Conservation (phyloP, 2,329 filamentous ascomycete species). For the Botrytis elliptica region DNA sequence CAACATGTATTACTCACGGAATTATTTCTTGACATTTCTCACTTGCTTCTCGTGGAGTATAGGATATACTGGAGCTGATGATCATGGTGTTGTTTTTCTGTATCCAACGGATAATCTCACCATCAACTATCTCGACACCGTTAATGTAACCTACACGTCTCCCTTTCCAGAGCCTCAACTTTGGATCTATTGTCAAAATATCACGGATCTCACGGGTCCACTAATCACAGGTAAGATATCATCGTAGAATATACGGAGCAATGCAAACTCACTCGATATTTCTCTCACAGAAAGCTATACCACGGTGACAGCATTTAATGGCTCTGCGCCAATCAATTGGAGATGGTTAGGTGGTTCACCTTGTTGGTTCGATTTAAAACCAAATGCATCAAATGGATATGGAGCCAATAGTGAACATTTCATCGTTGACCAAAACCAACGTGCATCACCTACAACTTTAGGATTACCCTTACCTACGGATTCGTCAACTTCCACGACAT, state of each 20-base stretch:
- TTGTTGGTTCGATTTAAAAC: conserved; percentile 31
- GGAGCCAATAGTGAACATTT: conserved; percentile 27
- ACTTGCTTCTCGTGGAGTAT: conserved; percentile 7
- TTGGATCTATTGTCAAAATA: conserved; percentile 27
- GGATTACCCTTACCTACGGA: neutral
- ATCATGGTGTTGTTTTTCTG: conserved; percentile 27
- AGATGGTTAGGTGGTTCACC: conserved; percentile 22
- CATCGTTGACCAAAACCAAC: neutral
- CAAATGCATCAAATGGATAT: conserved; percentile 21
- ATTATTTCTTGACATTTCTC: neutral
- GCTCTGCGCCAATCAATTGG: conserved; percentile 24
- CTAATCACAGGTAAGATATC: conserved; percentile 15
- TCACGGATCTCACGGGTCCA: conserved; percentile 8
- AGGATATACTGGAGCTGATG: conserved; percentile 19
- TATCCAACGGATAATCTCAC: conserved; percentile 27
- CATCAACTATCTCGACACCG: conserved; percentile 28
- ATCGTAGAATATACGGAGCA: neutral
- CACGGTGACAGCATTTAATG: conserved; percentile 24
- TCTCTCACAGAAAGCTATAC: neutral
- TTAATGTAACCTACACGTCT: conserved; percentile 31
- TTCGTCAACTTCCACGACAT: neutral
- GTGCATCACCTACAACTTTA: neutral
- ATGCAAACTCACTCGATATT: neutral
- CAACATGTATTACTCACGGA: conserved; percentile 8
- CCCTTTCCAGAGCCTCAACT: conserved; percentile 25